phyloP scores from a whole-genome alignment of 352 stramenopile species.

The Aphanomyces stellatus region DNA sequence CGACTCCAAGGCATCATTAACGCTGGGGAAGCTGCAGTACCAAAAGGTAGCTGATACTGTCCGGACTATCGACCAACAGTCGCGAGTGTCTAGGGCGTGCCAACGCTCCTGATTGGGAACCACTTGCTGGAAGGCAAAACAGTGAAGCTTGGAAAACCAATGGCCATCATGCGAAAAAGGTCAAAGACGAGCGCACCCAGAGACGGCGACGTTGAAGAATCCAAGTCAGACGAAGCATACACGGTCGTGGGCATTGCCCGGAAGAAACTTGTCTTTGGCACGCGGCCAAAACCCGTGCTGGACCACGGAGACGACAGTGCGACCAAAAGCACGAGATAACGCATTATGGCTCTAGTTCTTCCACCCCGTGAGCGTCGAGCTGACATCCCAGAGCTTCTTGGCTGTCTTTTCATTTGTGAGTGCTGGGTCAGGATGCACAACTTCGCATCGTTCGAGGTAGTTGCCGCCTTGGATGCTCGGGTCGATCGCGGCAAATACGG shows the following conservation, averaged over 20 bases:
- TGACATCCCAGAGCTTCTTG: constrained; percentile 12
- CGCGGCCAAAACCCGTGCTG: constrained; percentile 69
- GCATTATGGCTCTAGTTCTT: too few relatives aligned
- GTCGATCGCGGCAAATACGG: constrained; percentile 17
- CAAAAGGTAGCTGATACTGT: constrained; percentile 3
- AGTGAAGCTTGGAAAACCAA: constrained; percentile 53
- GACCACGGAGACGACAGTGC: constrained; percentile 6
- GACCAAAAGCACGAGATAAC: too few relatives aligned
- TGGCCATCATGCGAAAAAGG: constrained; percentile 65
- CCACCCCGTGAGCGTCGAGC: neutral
- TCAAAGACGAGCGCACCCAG: too few relatives aligned
- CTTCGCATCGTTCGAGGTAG: constrained; percentile 8
- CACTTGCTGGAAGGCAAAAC: constrained; percentile 72
- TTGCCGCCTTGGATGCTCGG: neutral
- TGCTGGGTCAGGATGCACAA: neutral
- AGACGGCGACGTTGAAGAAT: neutral
- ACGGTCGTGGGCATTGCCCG: constrained; percentile 75
- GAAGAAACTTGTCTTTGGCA: constrained; percentile 62
- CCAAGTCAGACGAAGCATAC: constrained; percentile 29
- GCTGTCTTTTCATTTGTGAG: constrained; percentile 4
- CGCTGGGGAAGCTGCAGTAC: constrained; percentile 64
- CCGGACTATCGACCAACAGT: neutral
- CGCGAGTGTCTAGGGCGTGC: constrained; percentile 31
- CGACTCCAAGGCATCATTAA: constrained; percentile 33
- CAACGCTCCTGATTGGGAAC: constrained; percentile 76